A percentile compares a stretch with the other conserved stretches of the same genome.
phyloP scores from a whole-genome alignment of 306 rosid genomes.

The Acacia acuminata region DNA sequence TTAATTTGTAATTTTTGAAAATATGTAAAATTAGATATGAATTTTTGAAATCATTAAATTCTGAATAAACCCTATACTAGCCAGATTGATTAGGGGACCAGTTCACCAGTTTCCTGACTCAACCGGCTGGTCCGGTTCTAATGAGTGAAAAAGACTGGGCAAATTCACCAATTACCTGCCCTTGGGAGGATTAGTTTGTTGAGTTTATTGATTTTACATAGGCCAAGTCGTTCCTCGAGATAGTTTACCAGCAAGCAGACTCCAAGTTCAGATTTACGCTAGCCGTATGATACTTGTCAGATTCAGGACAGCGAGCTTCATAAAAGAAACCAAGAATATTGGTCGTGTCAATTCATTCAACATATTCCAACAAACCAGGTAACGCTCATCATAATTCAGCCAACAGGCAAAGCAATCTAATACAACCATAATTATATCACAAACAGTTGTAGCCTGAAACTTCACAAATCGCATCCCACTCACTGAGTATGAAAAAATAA shows the following conservation, averaged over 20 bases:
- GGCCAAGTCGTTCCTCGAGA: not conserved
- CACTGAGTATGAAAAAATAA: conserved; percentile 18
- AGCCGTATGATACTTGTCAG: not conserved
- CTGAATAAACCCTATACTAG: no score
- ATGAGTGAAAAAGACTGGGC: not conserved
- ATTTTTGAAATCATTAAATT: no score
- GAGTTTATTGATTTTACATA: not conserved
- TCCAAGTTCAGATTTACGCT: not conserved
- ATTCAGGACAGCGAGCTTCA: not conserved
- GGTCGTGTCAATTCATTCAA: not conserved
- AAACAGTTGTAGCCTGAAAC: conserved; percentile 39
- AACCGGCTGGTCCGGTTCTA: no score
- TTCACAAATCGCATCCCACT: conserved; percentile 18
- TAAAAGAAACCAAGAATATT: not conserved
- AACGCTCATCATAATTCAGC: conserved; percentile 24
- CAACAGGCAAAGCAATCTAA: conserved; percentile 34
- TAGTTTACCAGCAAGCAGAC: not conserved
- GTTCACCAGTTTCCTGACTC: rapidly evolving
- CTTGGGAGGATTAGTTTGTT: not conserved
- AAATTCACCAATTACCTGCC: not conserved
- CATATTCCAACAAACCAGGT: conserved; percentile 33
- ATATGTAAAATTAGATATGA: no score
- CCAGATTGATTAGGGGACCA: no score
- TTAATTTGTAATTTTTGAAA: no score
- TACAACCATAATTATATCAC: conserved; percentile 50